phyloP scores from a whole-genome alignment of 768 basidiomycete genomes.

The Tephrocybe sp. region DNA sequence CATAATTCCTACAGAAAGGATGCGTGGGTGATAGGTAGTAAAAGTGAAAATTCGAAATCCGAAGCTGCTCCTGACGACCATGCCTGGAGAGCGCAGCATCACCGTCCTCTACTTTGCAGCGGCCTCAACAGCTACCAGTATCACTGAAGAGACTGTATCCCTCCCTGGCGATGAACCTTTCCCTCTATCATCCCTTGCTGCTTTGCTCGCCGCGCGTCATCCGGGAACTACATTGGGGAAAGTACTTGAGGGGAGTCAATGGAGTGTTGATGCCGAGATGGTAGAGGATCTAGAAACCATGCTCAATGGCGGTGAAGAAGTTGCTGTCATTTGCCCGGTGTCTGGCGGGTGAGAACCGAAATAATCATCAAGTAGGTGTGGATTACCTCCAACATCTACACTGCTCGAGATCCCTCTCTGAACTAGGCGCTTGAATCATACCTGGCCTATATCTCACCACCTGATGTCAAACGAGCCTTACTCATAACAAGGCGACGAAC shows the following conservation, averaged over 20 bases:
- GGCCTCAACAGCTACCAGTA: conserved; percentile 69
- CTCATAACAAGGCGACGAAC: no score
- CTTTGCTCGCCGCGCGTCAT: conserved; percentile 54
- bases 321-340: conserved; percentile 80
- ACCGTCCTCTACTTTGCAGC: conserved; percentile 59
- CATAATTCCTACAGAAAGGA: no score
- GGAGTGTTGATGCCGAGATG: conserved; percentile 86
- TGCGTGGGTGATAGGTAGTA: no score
- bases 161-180: conserved; percentile 45
- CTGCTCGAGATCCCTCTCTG: no score
- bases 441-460: no score
- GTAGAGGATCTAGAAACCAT: conserved; percentile 52
- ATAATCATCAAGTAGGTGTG: no score
- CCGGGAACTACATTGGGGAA: conserved; percentile 48
- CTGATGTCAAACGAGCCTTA: no score
- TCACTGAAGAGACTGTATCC: conserved; percentile 50
- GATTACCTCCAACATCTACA: no score
- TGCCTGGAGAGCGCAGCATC: conserved; percentile 32
- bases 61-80: conserved; percentile 12
- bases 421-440: no score
- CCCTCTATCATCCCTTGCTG: conserved; percentile 49
- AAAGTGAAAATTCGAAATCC: no score
- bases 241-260: conserved; percentile 61
- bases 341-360: conserved; percentile 71
- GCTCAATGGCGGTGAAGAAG: conserved; percentile 71